Base-by-base conservation (phyloP, 805 yeast species). In the Cyberlindnera suaveolens region DNA sequence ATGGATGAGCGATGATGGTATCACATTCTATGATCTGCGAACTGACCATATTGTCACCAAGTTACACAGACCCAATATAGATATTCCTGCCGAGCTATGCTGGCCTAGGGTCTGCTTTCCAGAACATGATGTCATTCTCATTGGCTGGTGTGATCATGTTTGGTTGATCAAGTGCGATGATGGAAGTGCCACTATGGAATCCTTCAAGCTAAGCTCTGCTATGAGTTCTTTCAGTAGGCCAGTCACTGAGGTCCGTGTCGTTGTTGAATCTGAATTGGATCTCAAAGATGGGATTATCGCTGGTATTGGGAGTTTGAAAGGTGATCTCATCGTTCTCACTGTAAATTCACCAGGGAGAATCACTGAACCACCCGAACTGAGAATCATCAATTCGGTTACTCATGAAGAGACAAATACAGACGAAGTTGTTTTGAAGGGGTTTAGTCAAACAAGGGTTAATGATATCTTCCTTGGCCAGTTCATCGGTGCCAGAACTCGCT, bases 1-100 rank as follows among this genome's bases (percentile, higher is more conserved):
- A 3, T 89, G 96, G 95, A 78, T 89, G 71, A 85, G 84, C 57
- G 96, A 87, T 48, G 64, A 67, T 13, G 98, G 97, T 0, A 79
- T 91, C 17, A 71, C 80, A 1, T 66, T 87, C 17, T 82, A 74
- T 52, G 86, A 85, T 53, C 67, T 77, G 5, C 55, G 74, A 3
- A 64, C 82, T 1, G 71, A 72, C 38, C 64, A 70, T 6, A 58
- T 70, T 8, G 64, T 90, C 3, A 60, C 71, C 19, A 70, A 68
- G 18, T 72, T 86, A 8, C 70, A 76, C 4, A 69, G 80, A 36
- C 89, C 93, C 0, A 58, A 63, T 14, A 66, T 64, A 6, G 48
- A 46, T 64, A 53, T 81, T 5, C 67, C 90, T 18, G 80, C 95
- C 3, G 96, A 88, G 50, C 62, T 90, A 31, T 87, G 83, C 53